Evolutionary conservation across 352 stramenopile species (phyloP).

Genomic region (Pythium dissimile): DNA sequence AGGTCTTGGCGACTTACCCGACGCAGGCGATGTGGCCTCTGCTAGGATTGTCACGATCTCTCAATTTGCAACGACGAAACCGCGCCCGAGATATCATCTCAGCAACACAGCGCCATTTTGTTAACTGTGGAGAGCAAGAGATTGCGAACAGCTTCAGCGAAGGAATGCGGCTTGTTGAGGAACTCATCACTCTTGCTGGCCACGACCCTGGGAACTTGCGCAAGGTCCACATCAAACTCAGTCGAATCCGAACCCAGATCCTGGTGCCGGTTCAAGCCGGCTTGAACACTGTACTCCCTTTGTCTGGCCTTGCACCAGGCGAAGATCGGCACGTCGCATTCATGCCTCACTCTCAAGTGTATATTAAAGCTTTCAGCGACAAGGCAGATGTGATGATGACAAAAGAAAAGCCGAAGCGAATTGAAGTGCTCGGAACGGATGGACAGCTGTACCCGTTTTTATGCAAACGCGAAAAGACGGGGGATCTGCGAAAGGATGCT

Average conservation of each 20-base stretch:
- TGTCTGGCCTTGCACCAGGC: conserved; percentile 51
- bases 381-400: conserved; percentile 96
- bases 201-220: conserved; percentile 77
- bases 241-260: conserved; percentile 63
- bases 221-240: conserved; percentile 81
- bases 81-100: conserved; percentile 64
- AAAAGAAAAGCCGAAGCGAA: conserved; percentile 99
- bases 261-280: conserved; percentile 78
- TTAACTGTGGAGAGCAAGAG: conserved; percentile 57
- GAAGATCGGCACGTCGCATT: conserved; percentile 60
- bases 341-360: conserved; percentile 63
- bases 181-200: conserved; percentile 93
- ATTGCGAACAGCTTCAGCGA: conserved; percentile 83
- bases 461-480: conserved; percentile 97
- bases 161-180: conserved; percentile 89
- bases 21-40: conserved; percentile 97
- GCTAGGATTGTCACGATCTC: conserved; percentile 91
- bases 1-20: conserved; percentile 92
- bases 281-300: conserved; percentile 67
- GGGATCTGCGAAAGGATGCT: conserved; percentile 99
- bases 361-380: conserved; percentile 88
- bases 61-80: conserved; percentile 69
- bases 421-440: conserved; percentile 85
- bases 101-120: conserved; percentile 58
- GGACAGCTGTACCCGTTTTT: conserved; percentile 88